Percentiles rank a stretch among this genome's conserved stretches.
Evolutionary conservation across 2,329 filamentous ascomycete species (phyloP).

Genomic region (Alternaria triticina): DNA sequence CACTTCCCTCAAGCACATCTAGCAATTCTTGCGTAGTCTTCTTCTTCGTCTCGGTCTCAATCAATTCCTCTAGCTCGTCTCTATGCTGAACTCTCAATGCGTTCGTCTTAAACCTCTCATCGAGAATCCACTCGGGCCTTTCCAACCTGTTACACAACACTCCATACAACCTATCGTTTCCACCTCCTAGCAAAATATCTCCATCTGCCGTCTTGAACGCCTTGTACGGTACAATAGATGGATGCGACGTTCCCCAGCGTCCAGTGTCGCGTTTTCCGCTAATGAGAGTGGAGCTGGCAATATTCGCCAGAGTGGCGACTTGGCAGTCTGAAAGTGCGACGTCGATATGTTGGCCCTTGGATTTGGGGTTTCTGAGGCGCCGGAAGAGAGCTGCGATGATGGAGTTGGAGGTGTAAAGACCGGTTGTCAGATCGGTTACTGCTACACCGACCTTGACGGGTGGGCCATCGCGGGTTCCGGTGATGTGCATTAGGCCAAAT

Average conservation of each 20-base stretch:
- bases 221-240: constrained; percentile 96
- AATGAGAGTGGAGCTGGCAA: constrained; percentile 89
- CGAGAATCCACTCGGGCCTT: constrained; percentile 64
- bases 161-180: constrained; percentile 68
- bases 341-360: constrained; percentile 87
- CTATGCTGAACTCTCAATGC: constrained; percentile 70
- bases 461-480: constrained; percentile 82
- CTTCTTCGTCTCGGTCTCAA: constrained; percentile 75
- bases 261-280: constrained; percentile 87
- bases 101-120: constrained; percentile 65
- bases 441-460: constrained; percentile 98
- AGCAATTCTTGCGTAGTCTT: constrained; percentile 91
- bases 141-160: constrained; percentile 64
- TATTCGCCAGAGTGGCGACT: constrained; percentile 91
- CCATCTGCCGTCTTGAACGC: constrained; percentile 73
- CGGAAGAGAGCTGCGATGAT: constrained; percentile 93
- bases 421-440: constrained; percentile 94
- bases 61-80: constrained; percentile 75
- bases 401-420: constrained; percentile 91
- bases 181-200: constrained; percentile 68
- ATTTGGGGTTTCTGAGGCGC: constrained; percentile 69
- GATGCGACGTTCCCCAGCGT: constrained; percentile 95
- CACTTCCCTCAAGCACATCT: constrained; percentile 82
- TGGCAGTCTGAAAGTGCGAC: constrained; percentile 92
- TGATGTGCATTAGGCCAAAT: constrained; percentile 98